These are phyloP conservation scores for Sporothrix sp. DNA, from an alignment of 2,329 filamentous ascomycete species.

Conservation along the genomic window DNA sequence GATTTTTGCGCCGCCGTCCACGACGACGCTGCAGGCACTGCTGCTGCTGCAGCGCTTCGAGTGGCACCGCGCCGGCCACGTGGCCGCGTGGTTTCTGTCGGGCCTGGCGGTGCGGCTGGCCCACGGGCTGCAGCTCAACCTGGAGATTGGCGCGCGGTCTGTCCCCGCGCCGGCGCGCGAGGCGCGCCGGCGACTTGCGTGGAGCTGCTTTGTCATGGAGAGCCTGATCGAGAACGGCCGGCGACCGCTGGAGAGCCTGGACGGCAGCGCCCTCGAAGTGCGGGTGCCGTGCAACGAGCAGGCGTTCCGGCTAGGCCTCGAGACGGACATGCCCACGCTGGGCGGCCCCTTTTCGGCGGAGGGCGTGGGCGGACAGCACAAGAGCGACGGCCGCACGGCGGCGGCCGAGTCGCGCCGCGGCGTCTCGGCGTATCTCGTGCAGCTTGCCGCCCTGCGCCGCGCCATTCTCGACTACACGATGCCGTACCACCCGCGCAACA, in stretches of 20 bases:
- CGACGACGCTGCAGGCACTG: constrained; percentile 3
- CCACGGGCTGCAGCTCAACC: constrained; percentile 9
- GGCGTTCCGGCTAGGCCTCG: constrained; percentile 6
- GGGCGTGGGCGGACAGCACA: no score
- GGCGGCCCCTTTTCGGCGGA: no score
- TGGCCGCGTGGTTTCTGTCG: constrained; percentile 4
- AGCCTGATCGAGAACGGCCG: constrained; percentile 7
- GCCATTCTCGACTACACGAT: constrained; percentile 9
- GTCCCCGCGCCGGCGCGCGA: constrained; percentile 6
- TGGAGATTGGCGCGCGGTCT: constrained; percentile 5
- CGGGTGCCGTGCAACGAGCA: constrained; percentile 7
- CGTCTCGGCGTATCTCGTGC: constrained; percentile 2
- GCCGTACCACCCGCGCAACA: constrained; percentile 9
- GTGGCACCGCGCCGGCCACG: constrained; percentile 8
- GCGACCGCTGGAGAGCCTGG: neutral
- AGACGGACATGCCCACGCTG: constrained; percentile 4
- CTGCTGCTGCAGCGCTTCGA: constrained; percentile 8
- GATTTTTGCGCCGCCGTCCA: constrained; percentile 7
- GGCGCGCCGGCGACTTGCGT: constrained; percentile 1
- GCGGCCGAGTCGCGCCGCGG: neutral
- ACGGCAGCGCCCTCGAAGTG: neutral
- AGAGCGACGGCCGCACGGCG: no score
- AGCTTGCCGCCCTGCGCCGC: constrained; percentile 3
- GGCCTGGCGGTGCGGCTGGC: constrained; percentile 6
- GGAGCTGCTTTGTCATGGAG: constrained; percentile 13